These are phyloP conservation scores for Dothistroma septosporum DNA, from an alignment of 2,329 filamentous ascomycete species.

Conservation along the genomic window DNA sequence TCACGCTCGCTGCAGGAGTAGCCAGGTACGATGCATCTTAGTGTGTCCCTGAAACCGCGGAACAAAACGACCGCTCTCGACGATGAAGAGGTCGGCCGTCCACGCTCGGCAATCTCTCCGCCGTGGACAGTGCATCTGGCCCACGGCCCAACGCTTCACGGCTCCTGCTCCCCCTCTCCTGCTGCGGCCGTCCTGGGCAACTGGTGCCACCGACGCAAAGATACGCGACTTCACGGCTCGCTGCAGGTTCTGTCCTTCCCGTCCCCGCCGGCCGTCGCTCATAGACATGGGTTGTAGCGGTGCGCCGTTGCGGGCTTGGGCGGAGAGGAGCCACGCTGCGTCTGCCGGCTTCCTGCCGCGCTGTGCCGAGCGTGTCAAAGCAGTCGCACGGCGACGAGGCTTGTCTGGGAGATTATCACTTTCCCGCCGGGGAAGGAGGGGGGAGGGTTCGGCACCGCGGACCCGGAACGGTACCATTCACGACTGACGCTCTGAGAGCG, in stretches of 20 bases:
- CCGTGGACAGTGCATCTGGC: not conserved
- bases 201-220: not conserved
- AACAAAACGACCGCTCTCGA: not conserved
- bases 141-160: not conserved
- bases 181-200: not conserved
- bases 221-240: slow-evolving; percentile 1
- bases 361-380: not conserved
- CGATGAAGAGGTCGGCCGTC: not conserved
- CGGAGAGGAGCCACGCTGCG: not conserved
- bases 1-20: slow-evolving; percentile 3
- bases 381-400: not conserved
- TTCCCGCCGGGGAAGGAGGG: too few relatives aligned
- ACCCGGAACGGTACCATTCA: not conserved
- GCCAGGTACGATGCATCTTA: not conserved
- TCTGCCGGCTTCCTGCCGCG: not conserved
- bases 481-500: not conserved
- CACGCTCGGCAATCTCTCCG: not conserved
- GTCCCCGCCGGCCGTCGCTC: not conserved
- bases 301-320: not conserved
- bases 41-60: not conserved
- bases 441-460: not conserved
- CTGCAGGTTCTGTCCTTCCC: not conserved
- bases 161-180: not conserved
- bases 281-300: not conserved
- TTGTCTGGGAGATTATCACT: not conserved